These are phyloP conservation scores for Saccharum hybrid DNA, from an alignment of 202 grass and related monocot genomes.

Conservation along the genomic window DNA sequence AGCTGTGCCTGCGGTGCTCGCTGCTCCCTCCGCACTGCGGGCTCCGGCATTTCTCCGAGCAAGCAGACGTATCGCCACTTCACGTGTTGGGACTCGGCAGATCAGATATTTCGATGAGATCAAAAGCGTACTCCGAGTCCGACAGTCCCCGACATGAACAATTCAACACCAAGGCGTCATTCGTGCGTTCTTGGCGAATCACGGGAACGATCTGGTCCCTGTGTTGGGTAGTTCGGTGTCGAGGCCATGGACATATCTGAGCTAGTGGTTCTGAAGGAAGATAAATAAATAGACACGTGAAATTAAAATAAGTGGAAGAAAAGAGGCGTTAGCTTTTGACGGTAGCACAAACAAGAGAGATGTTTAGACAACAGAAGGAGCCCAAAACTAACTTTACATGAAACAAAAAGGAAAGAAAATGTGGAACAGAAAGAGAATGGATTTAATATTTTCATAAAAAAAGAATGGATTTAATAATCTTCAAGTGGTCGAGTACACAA, in stretches of 20 bases:
- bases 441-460: neutral
- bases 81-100: no score
- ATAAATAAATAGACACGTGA: neutral
- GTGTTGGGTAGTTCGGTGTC: neutral
- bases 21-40: no score
- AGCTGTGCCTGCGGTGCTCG: no score
- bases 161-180: no score
- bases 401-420: neutral
- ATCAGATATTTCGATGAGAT: no score
- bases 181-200: no score
- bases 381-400: conserved; percentile 4
- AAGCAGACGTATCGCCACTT: no score
- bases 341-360: neutral
- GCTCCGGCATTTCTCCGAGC: no score
- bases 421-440: neutral
- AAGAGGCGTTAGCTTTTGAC: neutral
- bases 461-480: neutral
- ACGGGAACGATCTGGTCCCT: no score
- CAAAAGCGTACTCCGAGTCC: no score
- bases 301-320: neutral
- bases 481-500: neutral
- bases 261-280: neutral
- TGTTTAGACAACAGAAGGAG: conserved; percentile 3
- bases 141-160: no score
- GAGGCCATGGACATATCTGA: neutral